Conservation (phyloP, 805 yeast species). For the Ogataea pilisensis region DNA sequence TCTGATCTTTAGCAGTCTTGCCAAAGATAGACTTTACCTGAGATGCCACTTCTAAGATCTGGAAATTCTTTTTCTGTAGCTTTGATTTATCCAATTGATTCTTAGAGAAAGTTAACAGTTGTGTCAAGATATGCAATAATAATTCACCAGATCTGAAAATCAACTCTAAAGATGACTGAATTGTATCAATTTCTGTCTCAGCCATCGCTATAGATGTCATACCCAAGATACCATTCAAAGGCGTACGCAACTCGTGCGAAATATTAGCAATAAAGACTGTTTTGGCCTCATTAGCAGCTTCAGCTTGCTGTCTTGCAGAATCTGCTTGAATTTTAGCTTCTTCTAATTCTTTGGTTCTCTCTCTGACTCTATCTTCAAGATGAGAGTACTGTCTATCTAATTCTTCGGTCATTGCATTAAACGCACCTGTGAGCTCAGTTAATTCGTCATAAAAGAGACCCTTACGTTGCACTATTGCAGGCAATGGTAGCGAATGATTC, state of each 20-base stretch:
- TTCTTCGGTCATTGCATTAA: constrained; percentile 88
- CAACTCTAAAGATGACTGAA: constrained; percentile 71
- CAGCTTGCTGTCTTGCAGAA: constrained; percentile 40
- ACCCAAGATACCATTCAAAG: constrained; percentile 92
- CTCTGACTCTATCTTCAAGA: constrained; percentile 82
- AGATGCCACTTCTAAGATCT: constrained; percentile 72
- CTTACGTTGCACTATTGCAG: constrained; percentile 23
- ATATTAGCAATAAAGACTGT: constrained; percentile 91
- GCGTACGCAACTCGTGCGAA: constrained; percentile 92
- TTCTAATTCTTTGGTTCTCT: constrained; percentile 84
- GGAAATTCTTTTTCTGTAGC: constrained; percentile 78
- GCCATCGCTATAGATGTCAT: constrained; percentile 94
- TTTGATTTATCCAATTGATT: constrained; percentile 82
- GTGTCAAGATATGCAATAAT: constrained; percentile 83
- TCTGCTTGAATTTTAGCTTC: constrained; percentile 79
- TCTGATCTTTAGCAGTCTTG: constrained; percentile 72
- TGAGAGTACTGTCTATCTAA: constrained; percentile 78
- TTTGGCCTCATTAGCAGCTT: constrained; percentile 94
- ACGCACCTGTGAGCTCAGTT: constrained; percentile 82
- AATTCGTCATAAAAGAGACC: constrained; percentile 74
- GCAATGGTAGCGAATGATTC: constrained; percentile 12
- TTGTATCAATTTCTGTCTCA: constrained; percentile 63
- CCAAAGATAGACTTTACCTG: constrained; percentile 84
- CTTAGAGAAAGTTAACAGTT: constrained; percentile 85
- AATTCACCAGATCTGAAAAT: constrained; percentile 91